phyloP scores from a whole-genome alignment of 73 alveolate species.

The Paramecium sonneborni region DNA sequence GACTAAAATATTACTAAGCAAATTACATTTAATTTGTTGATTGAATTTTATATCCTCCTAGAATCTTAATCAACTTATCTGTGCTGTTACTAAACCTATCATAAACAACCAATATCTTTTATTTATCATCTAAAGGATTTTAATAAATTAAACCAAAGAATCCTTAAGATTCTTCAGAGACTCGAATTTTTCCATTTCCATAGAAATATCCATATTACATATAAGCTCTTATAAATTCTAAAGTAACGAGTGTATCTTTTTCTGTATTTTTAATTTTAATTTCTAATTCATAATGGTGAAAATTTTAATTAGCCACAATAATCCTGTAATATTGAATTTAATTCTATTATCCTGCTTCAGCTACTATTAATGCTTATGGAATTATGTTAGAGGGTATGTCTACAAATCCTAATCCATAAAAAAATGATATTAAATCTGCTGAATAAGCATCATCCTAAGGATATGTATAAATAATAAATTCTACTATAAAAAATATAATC shows the following conservation, averaged over 20 bases:
- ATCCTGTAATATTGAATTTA: background rate
- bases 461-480: background rate
- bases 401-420: background rate
- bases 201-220: slow-evolving; percentile 13
- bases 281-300: slow-evolving; percentile 32
- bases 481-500: background rate
- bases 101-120: background rate
- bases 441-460: background rate
- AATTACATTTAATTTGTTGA: background rate
- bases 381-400: background rate
- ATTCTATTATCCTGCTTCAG: background rate
- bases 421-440: background rate
- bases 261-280: background rate
- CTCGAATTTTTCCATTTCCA: background rate
- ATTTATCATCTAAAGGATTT: background rate
- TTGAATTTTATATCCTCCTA: background rate
- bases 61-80: background rate
- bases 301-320: background rate
- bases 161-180: background rate
- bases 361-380: background rate
- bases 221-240: background rate
- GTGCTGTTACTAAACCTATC: background rate
- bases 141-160: background rate
- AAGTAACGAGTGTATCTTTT: background rate
- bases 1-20: background rate